Conservation (phyloP, 1,139 yeast genomes). For the Sugiyamaella pinicola region DNA sequence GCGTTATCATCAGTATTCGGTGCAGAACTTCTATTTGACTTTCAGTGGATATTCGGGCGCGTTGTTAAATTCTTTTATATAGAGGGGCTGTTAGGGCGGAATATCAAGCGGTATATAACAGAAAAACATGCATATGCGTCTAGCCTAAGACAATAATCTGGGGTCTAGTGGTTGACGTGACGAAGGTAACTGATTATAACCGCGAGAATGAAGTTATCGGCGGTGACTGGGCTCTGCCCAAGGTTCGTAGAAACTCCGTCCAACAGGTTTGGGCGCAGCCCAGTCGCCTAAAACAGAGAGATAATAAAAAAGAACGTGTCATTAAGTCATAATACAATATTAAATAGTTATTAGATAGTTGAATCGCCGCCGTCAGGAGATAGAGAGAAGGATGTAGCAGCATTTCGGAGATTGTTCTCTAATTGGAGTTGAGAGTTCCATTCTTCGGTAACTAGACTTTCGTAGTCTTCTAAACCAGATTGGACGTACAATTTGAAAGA, state of each 20-base stretch:
- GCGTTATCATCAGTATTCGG: too few species aligned
- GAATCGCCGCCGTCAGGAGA: not conserved
- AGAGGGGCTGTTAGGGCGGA: not conserved
- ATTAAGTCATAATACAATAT: constrained; percentile 7
- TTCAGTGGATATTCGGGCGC: too few species aligned
- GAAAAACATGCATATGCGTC: not conserved
- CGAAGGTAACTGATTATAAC: too few species aligned
- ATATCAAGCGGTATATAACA: constrained; percentile 1
- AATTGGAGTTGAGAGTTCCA: constrained; percentile 18
- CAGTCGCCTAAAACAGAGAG: too few species aligned
- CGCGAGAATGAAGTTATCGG: too few species aligned
- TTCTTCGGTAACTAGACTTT: constrained; percentile 43
- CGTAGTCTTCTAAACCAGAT: constrained; percentile 58
- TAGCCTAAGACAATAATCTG: not conserved
- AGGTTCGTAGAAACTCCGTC: too few species aligned
- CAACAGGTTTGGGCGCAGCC: too few species aligned
- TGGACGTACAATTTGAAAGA: constrained; percentile 68
- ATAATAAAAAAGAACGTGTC: not conserved
- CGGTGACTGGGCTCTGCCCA: too few species aligned
- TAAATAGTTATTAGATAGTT: constrained; percentile 4
- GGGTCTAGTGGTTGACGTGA: not conserved
- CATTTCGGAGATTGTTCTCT: constrained; percentile 9
- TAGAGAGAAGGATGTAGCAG: not conserved
- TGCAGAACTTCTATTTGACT: too few species aligned
- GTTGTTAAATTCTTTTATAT: too few species aligned